phyloP scores from a whole-genome alignment of 805 yeast species.

The Ogataea ramenticola region DNA sequence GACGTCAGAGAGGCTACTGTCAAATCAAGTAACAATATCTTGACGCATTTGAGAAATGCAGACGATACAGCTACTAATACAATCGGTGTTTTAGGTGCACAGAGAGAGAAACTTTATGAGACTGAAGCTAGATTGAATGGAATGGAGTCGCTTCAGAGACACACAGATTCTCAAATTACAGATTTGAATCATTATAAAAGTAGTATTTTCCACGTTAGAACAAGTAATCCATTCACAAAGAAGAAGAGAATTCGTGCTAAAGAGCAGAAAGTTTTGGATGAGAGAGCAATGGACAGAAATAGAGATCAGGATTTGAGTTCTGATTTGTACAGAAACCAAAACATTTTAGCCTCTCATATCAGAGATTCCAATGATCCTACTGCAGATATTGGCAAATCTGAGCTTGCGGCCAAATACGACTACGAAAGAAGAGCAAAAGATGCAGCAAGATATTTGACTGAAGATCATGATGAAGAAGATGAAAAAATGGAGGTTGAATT shows the following conservation, averaged over 20 bases:
- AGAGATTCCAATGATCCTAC: constrained; percentile 24
- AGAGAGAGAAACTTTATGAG: constrained; percentile 75
- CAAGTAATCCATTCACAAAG: constrained; percentile 83
- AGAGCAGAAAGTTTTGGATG: constrained; percentile 60
- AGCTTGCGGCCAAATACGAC: constrained; percentile 35
- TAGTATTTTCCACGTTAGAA: constrained; percentile 71
- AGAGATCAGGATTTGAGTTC: constrained; percentile 21
- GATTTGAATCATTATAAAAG: constrained; percentile 77
- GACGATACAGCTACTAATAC: constrained; percentile 74
- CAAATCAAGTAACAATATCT: constrained; percentile 76
- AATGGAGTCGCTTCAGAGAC: constrained; percentile 73
- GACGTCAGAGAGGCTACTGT: constrained; percentile 62
- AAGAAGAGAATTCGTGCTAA: constrained; percentile 65
- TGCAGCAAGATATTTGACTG: constrained; percentile 71
- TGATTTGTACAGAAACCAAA: constrained; percentile 19
- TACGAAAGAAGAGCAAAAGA: constrained; percentile 47
- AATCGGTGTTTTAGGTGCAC: constrained; percentile 89
- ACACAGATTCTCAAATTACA: constrained; percentile 76
- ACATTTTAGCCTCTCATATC: constrained; percentile 37
- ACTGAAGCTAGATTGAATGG: constrained; percentile 72
- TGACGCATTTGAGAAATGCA: constrained; percentile 64
- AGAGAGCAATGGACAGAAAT: constrained; percentile 26
- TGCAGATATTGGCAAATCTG: constrained; percentile 14
- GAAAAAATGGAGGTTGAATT: constrained; percentile 88
- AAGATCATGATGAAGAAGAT: constrained; percentile 80